These are phyloP conservation scores for Teunomyces pallodes DNA, from an alignment of 805 yeast species.

Conservation along the genomic window DNA sequence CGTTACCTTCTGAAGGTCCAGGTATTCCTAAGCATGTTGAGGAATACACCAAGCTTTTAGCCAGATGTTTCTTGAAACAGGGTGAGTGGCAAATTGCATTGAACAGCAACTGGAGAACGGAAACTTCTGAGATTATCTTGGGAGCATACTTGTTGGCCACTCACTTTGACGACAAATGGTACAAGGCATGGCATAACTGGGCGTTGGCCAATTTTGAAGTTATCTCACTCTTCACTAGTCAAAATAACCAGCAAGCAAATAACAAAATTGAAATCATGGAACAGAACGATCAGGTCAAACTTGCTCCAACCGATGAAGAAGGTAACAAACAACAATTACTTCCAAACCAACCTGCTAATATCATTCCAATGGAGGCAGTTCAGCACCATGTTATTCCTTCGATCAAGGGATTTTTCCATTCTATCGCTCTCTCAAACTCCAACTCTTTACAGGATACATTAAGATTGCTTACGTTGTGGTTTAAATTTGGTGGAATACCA, in stretches of 20 bases:
- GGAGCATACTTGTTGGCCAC: constrained; percentile 94
- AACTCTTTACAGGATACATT: constrained; percentile 91
- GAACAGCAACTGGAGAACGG: constrained; percentile 75
- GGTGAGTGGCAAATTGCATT: constrained; percentile 97
- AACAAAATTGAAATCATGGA: constrained; percentile 24
- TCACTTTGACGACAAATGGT: constrained; percentile 90
- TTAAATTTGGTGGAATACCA: constrained; percentile 88
- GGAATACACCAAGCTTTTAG: constrained; percentile 79
- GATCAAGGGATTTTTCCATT: constrained; percentile 91
- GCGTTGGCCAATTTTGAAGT: constrained; percentile 97
- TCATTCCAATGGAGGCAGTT: constrained; percentile 53
- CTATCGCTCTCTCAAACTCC: constrained; percentile 81
- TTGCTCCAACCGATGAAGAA: constrained; percentile 10
- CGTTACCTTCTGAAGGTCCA: constrained; percentile 70
- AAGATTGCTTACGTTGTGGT: constrained; percentile 89
- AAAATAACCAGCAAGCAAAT: constrained; percentile 24
- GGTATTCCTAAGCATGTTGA: constrained; percentile 74
- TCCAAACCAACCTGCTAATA: constrained; percentile 13
- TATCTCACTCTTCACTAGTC: constrained; percentile 56
- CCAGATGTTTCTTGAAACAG: constrained; percentile 93
- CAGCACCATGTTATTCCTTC: constrained; percentile 94
- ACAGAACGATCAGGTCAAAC: constrained; percentile 24
- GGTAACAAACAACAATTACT: constrained; percentile 1
- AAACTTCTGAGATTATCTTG: constrained; percentile 74
- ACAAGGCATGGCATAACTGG: constrained; percentile 99